These are phyloP conservation scores for Cladorrhinum sp. DNA, from an alignment of 2,329 filamentous ascomycete genomes.

Conservation along the genomic window DNA sequence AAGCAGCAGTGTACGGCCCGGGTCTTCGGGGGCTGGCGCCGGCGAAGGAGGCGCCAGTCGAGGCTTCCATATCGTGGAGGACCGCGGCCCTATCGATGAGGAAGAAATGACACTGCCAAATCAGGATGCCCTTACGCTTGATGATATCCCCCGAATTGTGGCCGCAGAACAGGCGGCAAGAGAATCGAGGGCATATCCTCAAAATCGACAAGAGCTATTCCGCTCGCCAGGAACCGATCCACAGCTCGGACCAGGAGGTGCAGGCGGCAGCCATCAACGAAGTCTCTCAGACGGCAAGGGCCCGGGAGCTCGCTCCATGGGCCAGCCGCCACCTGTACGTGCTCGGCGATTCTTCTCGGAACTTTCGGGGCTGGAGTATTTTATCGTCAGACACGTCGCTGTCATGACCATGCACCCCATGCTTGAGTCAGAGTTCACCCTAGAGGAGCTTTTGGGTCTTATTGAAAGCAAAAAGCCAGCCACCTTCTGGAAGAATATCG, in stretches of 20 bases:
- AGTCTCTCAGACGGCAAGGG: conserved; percentile 46
- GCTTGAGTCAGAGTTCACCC: conserved; percentile 83
- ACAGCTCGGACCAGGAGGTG: conserved; percentile 61
- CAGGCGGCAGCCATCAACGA: conserved; percentile 57
- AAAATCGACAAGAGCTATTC: conserved; percentile 67
- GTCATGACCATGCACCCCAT: conserved; percentile 93
- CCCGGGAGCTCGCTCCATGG: conserved; percentile 46
- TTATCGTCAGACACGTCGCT: conserved; percentile 92
- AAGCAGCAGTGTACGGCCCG: conserved; percentile 63
- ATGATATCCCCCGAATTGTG: conserved; percentile 94
- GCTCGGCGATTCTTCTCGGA: conserved; percentile 91
- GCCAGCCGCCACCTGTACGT: conserved; percentile 53
- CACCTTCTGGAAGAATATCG: conserved; percentile 98
- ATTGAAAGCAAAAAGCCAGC: conserved; percentile 87
- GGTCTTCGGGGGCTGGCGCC: conserved; percentile 66
- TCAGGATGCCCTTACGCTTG: conserved; percentile 86
- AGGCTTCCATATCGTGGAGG: conserved; percentile 74
- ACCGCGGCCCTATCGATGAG: conserved; percentile 66
- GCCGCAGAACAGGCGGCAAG: conserved; percentile 85
- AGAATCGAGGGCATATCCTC: conserved; percentile 79
- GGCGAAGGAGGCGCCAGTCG: conserved; percentile 53
- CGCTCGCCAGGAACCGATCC: conserved; percentile 56
- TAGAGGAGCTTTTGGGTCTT: conserved; percentile 86
- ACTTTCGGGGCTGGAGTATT: conserved; percentile 90
- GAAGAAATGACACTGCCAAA: conserved; percentile 82